phyloP scores from a whole-genome alignment of 352 stramenopile genomes.

The Pythium brassicae region DNA sequence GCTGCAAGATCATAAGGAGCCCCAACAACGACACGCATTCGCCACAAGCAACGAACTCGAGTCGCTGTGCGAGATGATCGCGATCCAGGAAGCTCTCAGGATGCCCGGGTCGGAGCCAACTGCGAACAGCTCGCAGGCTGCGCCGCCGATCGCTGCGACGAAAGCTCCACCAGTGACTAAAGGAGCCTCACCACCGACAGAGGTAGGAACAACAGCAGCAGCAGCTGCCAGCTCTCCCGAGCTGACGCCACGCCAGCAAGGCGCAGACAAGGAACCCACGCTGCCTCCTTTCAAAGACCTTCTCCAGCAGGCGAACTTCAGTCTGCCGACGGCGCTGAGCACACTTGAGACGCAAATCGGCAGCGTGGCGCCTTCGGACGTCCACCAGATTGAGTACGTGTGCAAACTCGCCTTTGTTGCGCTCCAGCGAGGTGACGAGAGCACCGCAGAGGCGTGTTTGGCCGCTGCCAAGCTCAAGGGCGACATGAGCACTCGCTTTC shows the following conservation, averaged over 20 bases:
- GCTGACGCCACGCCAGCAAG: conserved; percentile 7
- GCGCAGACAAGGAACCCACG: conserved; percentile 5
- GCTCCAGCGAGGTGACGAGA: conserved; percentile 10
- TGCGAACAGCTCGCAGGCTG: background rate
- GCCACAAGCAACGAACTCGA: conserved; percentile 6
- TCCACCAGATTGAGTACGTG: conserved; percentile 23
- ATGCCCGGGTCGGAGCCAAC: background rate
- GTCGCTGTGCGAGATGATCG: conserved; percentile 10
- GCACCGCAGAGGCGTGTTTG: conserved; percentile 25
- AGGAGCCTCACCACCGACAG: too few species aligned
- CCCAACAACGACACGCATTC: background rate
- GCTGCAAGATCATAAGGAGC: background rate
- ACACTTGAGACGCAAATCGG: conserved; percentile 16
- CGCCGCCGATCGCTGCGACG: background rate
- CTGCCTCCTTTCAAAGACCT: conserved; percentile 32
- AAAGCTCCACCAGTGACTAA: background rate
- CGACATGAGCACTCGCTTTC: conserved; percentile 33
- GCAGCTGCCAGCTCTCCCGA: conserved; percentile 5
- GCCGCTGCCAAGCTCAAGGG: conserved; percentile 42
- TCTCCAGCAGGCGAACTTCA: conserved; percentile 28
- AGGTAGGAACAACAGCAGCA: too few species aligned
- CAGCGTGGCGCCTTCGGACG: conserved; percentile 5
- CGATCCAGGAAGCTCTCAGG: conserved; percentile 2
- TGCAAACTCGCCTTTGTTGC: conserved; percentile 28
- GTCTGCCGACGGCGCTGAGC: conserved; percentile 24